phyloP scores from a whole-genome alignment of 495 filamentous ascomycete genomes.

The Xylaria nigripes region DNA sequence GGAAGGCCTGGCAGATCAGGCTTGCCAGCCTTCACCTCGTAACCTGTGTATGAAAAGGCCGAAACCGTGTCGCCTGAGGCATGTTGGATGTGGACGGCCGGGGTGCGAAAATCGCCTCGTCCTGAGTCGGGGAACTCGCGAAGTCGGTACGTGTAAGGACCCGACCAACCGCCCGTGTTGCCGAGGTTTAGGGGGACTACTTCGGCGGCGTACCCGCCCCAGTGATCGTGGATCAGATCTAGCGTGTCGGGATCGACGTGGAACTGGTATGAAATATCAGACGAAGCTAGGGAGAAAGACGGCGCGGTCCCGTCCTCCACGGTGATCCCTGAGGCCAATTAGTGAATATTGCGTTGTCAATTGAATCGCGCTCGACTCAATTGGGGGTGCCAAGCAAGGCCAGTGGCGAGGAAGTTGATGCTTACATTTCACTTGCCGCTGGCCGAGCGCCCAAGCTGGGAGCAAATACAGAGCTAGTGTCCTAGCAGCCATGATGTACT shows the following conservation, averaged over 20 bases:
- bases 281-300: conserved; percentile 41
- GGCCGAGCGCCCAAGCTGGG: conserved; percentile 17
- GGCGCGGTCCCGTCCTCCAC: conserved; percentile 33
- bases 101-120: conserved; percentile 45
- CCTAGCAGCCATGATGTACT: conserved; percentile 5
- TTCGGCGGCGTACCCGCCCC: conserved; percentile 41
- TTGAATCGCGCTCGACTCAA: not conserved
- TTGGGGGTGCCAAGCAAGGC: not conserved
- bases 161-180: conserved; percentile 39
- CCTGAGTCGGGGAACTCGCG: conserved; percentile 50
- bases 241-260: conserved; percentile 43
- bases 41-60: conserved; percentile 39
- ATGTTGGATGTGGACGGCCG: conserved; percentile 46
- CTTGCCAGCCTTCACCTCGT: conserved; percentile 39
- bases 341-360: conserved; percentile 16
- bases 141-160: conserved; percentile 36
- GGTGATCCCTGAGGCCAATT: conserved; percentile 31
- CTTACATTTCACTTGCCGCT: conserved; percentile 19
- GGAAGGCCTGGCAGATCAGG: conserved; percentile 40
- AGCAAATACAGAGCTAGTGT: conserved; percentile 13
- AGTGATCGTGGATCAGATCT: conserved; percentile 46
- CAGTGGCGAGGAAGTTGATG: not conserved
- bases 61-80: conserved; percentile 43
- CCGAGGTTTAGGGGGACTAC: conserved; percentile 23
- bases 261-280: conserved; percentile 45